Conservation (phyloP, 2,329 filamentous ascomycete genomes). For the Alternaria angustiovoidea region DNA sequence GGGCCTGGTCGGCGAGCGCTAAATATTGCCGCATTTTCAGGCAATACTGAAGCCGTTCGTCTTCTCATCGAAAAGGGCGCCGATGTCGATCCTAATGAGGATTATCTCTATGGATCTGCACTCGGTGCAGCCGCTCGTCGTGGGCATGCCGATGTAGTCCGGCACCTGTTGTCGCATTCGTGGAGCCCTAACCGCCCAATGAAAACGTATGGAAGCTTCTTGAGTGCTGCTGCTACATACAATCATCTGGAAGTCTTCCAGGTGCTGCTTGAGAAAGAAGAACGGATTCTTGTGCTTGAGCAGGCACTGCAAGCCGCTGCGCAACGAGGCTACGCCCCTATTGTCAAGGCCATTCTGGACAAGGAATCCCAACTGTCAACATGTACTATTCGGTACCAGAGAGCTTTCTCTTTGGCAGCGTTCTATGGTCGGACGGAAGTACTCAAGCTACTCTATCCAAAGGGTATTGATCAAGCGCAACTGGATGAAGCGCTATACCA, state of each 20-base stretch:
- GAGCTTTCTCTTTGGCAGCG: constrained; percentile 31
- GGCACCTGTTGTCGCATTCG: constrained; percentile 24
- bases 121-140: constrained; percentile 28
- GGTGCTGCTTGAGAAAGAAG: constrained; percentile 26
- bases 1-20: constrained; percentile 21
- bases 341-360: constrained; percentile 28
- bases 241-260: constrained; percentile 31
- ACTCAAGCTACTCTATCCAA: constrained; percentile 19
- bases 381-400: constrained; percentile 23
- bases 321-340: constrained; percentile 25
- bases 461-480: constrained; percentile 20
- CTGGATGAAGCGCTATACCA: constrained; percentile 29
- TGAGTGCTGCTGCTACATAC: constrained; percentile 34
- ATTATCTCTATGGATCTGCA: constrained; percentile 32
- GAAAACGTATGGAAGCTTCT: constrained; percentile 29
- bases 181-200: constrained; percentile 28
- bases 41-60: constrained; percentile 25
- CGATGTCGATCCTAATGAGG: constrained; percentile 29
- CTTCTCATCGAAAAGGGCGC: constrained; percentile 28
- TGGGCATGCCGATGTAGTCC: constrained; percentile 29
- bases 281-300: constrained; percentile 25
- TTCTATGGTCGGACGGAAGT: constrained; percentile 28
- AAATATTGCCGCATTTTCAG: constrained; percentile 30
- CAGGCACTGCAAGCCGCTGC: constrained; percentile 31
- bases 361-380: constrained; percentile 5